Base-by-base conservation (phyloP, 805 yeast genomes). In the Candida argentea region DNA sequence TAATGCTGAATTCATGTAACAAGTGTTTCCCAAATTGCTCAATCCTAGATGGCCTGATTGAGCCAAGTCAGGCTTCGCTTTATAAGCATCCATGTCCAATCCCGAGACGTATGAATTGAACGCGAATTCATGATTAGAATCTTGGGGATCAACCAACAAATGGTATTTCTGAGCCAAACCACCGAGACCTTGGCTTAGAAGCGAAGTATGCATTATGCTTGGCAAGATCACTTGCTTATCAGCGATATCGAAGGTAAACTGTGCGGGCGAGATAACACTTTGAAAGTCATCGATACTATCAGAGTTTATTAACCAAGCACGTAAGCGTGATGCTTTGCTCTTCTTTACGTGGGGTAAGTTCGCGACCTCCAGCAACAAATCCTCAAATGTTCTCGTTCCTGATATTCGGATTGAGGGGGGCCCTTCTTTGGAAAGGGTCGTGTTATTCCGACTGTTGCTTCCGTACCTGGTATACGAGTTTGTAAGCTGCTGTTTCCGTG, bases 1-100 rank as follows among this genome's bases (percentile, higher is more conserved):
- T 25, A 89, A 55, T 0, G 95, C 95, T 6, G 94, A 82, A 50
- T 85, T 86, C 96, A 87, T 86, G 50, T 85, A 87, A 51, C 96
- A 87, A 0, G 94, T 77, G 48, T 87, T 87, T 3, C 96, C 96
- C 35, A 86, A 57, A 45, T 84, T 87, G 29, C 50, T 65, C 57
- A 44, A 78, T 39, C 35, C 96, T 78, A 33, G 65, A 50, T 26
- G 61, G 46, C 38, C 95, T 11, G 58, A 55, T 7, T 36, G 28
- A 1, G 27, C 16, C 16, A 39, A 25, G 4, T 42, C 24, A 2
- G 16, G n/a, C 5, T 34, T 34, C 11, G 33, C 14, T 23, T 45
- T 42, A 24, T 34, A 40, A 20, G 33, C 27, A 3, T 32, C 27
- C 9, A 33, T 13, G 27, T 44, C 40, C 7, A 34, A 10, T 16